Evolutionary conservation across 257 asterid species (phyloP), one percentile per base, ranked within the genome.

Genomic region (Primulina huaijiensis): DNA sequence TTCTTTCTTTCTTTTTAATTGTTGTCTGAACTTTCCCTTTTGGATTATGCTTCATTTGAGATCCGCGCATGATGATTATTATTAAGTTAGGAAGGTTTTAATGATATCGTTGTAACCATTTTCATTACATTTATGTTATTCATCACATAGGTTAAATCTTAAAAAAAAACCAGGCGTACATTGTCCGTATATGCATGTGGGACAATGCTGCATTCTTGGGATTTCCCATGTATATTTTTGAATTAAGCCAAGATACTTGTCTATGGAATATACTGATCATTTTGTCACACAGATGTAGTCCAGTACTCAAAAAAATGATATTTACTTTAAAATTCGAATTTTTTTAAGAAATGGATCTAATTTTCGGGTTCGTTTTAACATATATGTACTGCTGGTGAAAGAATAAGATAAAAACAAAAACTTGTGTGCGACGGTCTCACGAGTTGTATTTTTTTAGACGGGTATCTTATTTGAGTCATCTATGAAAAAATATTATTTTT

Each of bases 171-270:
- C 17, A 58, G 19, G n/a, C 6, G 62, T 38, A 19, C 46, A 73
- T 67, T 50, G 56, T 46, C 56, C 52, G 27, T 31, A 70, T 60
- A 27, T 60, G 69, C 69, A 71, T 64, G 83, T 75, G 80, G 79
- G 82, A 69, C 82, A 70, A 46, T 65, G 55, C 37, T 71, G 68
- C 34, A 35, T 68, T 38, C 57, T 60, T 8, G 68, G 73, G 79
- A 78, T 74, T 81, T 76, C 77, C 52, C 61, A 56, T 64, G 40
- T 23, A 77, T 80, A 74, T 77, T 81, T 72, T 74, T 38, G 64
- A 70, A 62, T 68, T 21, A 64, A 52, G 62, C 66, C 37, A 23
- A 43, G 72, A 53, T 52, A 50, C 40, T 68, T 50, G 57, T 5
- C 20, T 14, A 5, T 50, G 57, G 21, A 50, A 50, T 50, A 50